A percentile compares a stretch with the other conserved stretches of the same genome.
These are phyloP conservation scores for Xylaria sp. DNA, from an alignment of 2,329 filamentous ascomycete species.

Conservation along the genomic window DNA sequence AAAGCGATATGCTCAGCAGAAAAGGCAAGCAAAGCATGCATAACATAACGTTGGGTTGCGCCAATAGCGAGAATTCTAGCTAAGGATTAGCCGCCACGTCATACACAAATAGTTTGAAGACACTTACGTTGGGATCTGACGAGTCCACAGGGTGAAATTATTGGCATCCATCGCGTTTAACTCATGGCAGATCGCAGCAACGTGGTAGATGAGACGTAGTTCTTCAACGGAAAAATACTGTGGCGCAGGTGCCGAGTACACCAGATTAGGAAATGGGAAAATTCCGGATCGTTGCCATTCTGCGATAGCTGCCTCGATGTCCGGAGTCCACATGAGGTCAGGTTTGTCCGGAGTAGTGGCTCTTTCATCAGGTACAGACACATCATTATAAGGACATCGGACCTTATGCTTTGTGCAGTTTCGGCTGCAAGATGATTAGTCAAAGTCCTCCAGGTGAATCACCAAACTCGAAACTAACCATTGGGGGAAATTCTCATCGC, in stretches of 20 bases:
- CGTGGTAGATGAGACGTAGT: conserved; percentile 88
- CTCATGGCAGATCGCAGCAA: conserved; percentile 86
- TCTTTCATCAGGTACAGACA: conserved; percentile 73
- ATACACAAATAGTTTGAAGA: conserved; percentile 23
- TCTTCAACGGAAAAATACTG: conserved; percentile 80
- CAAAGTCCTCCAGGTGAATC: conserved; percentile 26
- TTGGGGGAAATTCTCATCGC: conserved; percentile 97
- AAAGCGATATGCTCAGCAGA: conserved; percentile 96
- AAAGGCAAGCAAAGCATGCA: conserved; percentile 91
- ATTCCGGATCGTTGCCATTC: conserved; percentile 85
- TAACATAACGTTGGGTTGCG: conserved; percentile 85
- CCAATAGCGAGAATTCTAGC: conserved; percentile 83
- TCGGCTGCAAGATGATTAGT: conserved; percentile 68
- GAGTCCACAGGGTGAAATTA: conserved; percentile 90
- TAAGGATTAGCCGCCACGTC: conserved; percentile 41
- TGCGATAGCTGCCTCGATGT: conserved; percentile 83
- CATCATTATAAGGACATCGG: conserved; percentile 96
- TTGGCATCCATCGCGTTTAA: conserved; percentile 81
- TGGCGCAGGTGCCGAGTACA: conserved; percentile 80
- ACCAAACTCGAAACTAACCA: conserved; percentile 70
- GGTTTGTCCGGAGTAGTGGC: conserved; percentile 71
- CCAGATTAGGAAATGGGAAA: conserved; percentile 86
- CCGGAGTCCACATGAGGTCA: conserved; percentile 85
- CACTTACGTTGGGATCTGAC: conserved; percentile 88
- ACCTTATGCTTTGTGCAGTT: conserved; percentile 99